Conservation (phyloP, 441 rosid species). For the Populus trichocarpa region DNA sequence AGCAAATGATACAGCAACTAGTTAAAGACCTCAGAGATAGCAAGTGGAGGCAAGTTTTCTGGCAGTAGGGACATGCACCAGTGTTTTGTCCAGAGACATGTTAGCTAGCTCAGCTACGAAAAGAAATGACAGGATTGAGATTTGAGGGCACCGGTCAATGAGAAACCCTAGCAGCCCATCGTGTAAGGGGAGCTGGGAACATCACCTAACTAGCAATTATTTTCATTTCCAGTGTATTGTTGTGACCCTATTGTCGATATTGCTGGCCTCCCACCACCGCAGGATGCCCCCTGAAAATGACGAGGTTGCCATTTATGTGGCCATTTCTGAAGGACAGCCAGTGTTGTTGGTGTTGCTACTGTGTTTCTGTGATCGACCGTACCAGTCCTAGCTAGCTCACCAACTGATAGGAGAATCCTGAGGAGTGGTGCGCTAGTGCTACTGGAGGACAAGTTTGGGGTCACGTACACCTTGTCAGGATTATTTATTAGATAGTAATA, state of each 20-base stretch:
- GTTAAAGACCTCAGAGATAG: too few species aligned
- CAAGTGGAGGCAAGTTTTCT: too few species aligned
- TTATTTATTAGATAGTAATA: too few species aligned
- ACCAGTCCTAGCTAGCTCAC: not conserved
- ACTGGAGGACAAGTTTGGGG: not conserved
- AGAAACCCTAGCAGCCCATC: not conserved
- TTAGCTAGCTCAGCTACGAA: not conserved
- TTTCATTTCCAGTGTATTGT: not conserved
- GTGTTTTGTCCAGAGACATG: not conserved
- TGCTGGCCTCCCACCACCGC: not conserved
- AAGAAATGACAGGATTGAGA: not conserved
- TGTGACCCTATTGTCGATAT: not conserved
- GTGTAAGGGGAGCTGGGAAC: not conserved
- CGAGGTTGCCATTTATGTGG: not conserved
- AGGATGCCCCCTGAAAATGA: not conserved
- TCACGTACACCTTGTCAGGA: too few species aligned
- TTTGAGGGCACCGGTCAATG: not conserved
- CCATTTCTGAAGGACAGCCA: not conserved
- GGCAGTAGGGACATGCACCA: not conserved
- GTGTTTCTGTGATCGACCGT: not conserved
- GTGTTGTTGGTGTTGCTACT: not conserved
- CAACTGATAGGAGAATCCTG: not conserved
- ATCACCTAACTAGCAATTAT: not conserved
- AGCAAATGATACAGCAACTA: not conserved
- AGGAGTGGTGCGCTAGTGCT: not conserved